Conservation (phyloP, 163 green algal genomes). For the Botryococcus braunii region DNA sequence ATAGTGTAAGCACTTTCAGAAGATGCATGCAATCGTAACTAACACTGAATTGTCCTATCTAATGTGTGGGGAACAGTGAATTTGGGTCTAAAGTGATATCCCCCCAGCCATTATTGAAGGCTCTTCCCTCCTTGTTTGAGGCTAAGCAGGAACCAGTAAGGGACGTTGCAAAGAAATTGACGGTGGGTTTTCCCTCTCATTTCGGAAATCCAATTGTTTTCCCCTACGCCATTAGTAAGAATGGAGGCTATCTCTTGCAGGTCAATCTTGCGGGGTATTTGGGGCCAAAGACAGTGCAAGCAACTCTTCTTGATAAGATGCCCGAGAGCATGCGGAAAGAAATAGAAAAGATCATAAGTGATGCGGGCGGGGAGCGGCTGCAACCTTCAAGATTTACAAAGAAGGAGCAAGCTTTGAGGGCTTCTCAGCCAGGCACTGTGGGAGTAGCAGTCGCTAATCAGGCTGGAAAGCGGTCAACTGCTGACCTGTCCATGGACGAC, state of each 20-base stretch:
- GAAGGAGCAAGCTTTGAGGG: slow-evolving; percentile 49
- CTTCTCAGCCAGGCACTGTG: too few species aligned
- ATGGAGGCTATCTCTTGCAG: slow-evolving; percentile 4
- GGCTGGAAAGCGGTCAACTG: too few species aligned
- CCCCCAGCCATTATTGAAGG: slow-evolving; percentile 78
- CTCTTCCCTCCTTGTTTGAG: slow-evolving; percentile 69
- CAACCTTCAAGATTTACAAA: slow-evolving; percentile 53
- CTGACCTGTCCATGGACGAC: too few species aligned
- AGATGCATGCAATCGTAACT: background rate
- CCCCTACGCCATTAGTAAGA: background rate
- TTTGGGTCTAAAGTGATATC: slow-evolving; percentile 78
- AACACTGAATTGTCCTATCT: background rate
- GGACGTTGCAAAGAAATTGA: slow-evolving; percentile 77
- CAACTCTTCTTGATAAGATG: slow-evolving; percentile 75
- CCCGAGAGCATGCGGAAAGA: slow-evolving; percentile 83
- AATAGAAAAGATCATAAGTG: slow-evolving; percentile 53
- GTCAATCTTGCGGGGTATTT: slow-evolving; percentile 29
- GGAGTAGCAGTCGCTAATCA: too few species aligned
- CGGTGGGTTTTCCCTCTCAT: too few species aligned
- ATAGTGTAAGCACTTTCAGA: background rate
- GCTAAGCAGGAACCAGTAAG: slow-evolving; percentile 78
- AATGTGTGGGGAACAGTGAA: slow-evolving; percentile 30
- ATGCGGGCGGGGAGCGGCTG: slow-evolving; percentile 11
- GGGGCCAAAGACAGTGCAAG: slow-evolving; percentile 37
- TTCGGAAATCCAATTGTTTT: too few species aligned